These are phyloP conservation scores for Botrytis porri DNA, from an alignment of 2,329 filamentous ascomycete genomes.

Conservation along the genomic window DNA sequence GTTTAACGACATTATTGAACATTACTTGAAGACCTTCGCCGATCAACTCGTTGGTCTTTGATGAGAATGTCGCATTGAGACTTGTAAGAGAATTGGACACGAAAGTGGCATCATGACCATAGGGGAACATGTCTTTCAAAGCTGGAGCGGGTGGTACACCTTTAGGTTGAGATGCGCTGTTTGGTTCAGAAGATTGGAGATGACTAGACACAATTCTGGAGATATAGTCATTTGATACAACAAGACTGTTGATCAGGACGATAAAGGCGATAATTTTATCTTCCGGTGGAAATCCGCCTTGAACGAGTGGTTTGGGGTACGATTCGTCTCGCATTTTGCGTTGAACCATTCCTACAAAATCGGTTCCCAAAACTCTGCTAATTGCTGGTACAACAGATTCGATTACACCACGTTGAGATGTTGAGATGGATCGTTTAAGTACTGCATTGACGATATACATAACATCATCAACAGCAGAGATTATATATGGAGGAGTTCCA, in stretches of 20 bases:
- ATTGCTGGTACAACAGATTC: conserved; percentile 75
- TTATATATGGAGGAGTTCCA: conserved; percentile 83
- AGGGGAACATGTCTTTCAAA: conserved; percentile 71
- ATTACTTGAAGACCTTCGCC: conserved; percentile 81
- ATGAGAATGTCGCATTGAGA: conserved; percentile 68
- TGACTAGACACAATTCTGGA: conserved; percentile 76
- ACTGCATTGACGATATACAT: conserved; percentile 99
- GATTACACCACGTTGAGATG: conserved; percentile 76
- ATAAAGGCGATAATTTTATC: conserved; percentile 86
- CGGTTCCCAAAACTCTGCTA: conserved; percentile 74
- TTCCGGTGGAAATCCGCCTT: conserved; percentile 82
- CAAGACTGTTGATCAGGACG: conserved; percentile 91
- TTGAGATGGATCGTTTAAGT: conserved; percentile 80
- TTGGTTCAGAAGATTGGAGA: conserved; percentile 45
- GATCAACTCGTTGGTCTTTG: conserved; percentile 78
- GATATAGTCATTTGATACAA: conserved; percentile 88
- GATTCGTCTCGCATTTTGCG: conserved; percentile 96
- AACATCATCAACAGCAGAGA: conserved; percentile 93
- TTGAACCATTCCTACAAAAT: conserved; percentile 96
- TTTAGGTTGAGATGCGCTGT: conserved; percentile 2
- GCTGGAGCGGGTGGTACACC: conserved; percentile 19
- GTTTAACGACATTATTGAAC: conserved; percentile 83
- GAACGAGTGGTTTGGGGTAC: conserved; percentile 76
- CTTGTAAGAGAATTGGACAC: conserved; percentile 66
- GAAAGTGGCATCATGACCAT: conserved; percentile 68